Base-by-base conservation (phyloP, 2,329 filamentous ascomycete genomes). In the Diaporthe citriasiana region DNA sequence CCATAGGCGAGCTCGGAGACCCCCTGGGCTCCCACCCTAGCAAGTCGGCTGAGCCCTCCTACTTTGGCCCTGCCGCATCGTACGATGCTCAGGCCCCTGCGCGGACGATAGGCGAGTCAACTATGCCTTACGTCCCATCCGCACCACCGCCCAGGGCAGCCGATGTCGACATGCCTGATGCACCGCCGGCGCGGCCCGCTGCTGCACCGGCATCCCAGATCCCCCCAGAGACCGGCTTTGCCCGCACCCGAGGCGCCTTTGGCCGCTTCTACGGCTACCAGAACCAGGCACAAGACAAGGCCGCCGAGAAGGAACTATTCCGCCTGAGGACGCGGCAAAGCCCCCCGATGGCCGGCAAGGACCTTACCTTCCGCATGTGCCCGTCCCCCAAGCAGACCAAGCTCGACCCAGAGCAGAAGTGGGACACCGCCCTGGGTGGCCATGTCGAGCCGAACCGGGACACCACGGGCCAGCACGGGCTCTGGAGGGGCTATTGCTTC, bases 331-430 rank as follows among this genome's bases (percentile, higher is more conserved):
- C 77, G 19, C 80, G 77, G 27, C 70, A 75, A 47, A 91, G 91
- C 75, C 96, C 96, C 53, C 96, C 96, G 13, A 97, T 98, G 95
- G 90, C 98, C 15, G 96, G 96, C 72, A 85, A 87, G 73, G 93
- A 97, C 77, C 89, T 98, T 71, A 86, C 88, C 35, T 97, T 98
- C 81, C 94, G 95, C 45, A 90, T 89, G 81, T 98, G 95, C 81
- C 88, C 89, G 13, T 98, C 95, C 35, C 96, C 96, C 8, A 93
- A 96, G 82, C 90, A 92, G 71, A 97, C 95, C 22, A 92, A 94
- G 79, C 93, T 97, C 79, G 95, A 97, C 80, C 92, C 93, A 0
- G 92, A 94, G 72, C 93, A 95, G 79, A 89, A 85, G 77, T 90
- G 80, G 85, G 81, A 85, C 84, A 81, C 88, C 83, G 83, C 85